Evolutionary conservation across 768 basidiomycete species (phyloP), one percentile per base, ranked within the genome.

Genomic region (Lentinula sp.): DNA sequence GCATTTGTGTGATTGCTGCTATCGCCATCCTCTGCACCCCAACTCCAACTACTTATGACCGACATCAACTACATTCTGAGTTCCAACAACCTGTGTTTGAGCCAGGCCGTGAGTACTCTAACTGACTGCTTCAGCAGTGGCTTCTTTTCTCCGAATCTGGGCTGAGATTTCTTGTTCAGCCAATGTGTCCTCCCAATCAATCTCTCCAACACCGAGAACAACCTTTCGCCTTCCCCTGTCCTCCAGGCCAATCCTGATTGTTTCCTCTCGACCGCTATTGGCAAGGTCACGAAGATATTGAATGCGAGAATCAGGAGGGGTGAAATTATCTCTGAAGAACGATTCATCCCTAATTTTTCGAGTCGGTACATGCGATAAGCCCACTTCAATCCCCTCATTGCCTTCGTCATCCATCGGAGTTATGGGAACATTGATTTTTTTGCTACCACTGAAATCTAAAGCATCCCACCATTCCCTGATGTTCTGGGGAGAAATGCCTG

Each of bases 181-280:
- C 57, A 59, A 20, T 9, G 57, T 23, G 18, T 59, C 57, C 9
- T 59, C 59, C 59, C 59, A 60, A 12, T 39, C 49, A 33, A 60
- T 37, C 16, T 60, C 59, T 35, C 59, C 59, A 16, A 52, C 35
- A 8, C 74, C 72, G 69, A 71, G 76, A 20, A 82, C 79, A 62
- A 82, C 70, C 68, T 81, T 83, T 33, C 76, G 77, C 66, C 71
- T 75, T 0, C 80, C 83, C 49, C 68, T 73, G 35, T 80, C 73
- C 62, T 71, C 65, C 59, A 64, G 60, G 23, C 67, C 74, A 57
- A 76, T 61, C n/a, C 70, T 65, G 54, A 76, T 66, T 3, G 77
- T 76, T 49, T 82, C 73, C 50, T 70, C 63, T 28, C 76, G 73
- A 0, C 85, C 86, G 16, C 72, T 67, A 35, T 75, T 69, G 6